Conservation (phyloP, 2,329 filamentous ascomycete species). For the Ophiostoma novo-ulmi region DNA sequence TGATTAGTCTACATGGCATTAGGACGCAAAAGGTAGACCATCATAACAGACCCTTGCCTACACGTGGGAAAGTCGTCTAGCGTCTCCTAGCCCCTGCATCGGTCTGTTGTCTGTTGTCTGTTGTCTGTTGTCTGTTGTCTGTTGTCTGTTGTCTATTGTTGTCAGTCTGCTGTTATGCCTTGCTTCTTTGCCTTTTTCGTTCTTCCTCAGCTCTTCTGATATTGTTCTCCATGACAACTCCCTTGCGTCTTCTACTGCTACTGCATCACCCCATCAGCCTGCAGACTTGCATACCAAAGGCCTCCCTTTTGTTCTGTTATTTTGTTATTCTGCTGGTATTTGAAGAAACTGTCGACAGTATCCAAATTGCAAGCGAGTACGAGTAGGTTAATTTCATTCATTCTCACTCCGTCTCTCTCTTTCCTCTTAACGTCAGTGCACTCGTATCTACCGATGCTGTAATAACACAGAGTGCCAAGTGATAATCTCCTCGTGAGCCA, state of each 20-base stretch:
- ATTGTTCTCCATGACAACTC: neutral
- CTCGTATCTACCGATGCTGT: neutral
- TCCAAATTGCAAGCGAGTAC: too few relatives aligned
- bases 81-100: constrained; percentile 10
- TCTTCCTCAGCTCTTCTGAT: neutral
- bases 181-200: neutral
- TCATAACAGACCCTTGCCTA: neutral
- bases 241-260: neutral
- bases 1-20: neutral
- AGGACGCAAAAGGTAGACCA: neutral
- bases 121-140: neutral
- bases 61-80: constrained; percentile 10
- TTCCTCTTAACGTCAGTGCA: neutral
- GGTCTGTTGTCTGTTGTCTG: neutral
- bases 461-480: neutral
- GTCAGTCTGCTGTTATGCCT: neutral
- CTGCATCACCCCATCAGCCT: neutral
- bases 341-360: too few relatives aligned
- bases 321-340: neutral
- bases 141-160: neutral
- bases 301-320: neutral
- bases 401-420: neutral
- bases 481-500: neutral
- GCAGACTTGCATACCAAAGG: neutral
- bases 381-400: neutral